Evolutionary conservation across 225 moss, liverwort and hornwort species (phyloP), one percentile per base, ranked within the genome.

Genomic region (Pseudoscleropodium purum): DNA sequence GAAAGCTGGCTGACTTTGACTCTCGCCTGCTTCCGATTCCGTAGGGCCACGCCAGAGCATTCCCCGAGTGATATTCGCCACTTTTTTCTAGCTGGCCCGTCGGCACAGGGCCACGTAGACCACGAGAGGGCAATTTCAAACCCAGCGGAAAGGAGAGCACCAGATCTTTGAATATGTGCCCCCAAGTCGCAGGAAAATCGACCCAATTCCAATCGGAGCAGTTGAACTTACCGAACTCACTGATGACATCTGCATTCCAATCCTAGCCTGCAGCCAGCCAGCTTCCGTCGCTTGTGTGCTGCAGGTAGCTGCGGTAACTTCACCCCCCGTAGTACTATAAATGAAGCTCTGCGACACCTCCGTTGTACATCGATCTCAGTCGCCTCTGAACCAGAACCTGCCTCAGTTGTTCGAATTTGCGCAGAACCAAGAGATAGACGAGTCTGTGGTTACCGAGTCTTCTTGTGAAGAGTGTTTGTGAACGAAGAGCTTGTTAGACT

Each of bases 1-100:
- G 1, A 15, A 81, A 68, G 90, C 86, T 83, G 92, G 86, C 90
- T 64, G 85, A 88, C 88, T 89, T 92, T 92, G 92, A 92, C 90
- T 49, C 25, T 17, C 1, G 5, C 7, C 23, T 33, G 15, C 7
- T 30, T 57, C 75, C 79, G 56, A 25, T 57, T 34, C 84, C 29
- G 24, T 21, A 14, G 47, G 81, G 61, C 61, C 43, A 31, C 43
- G 43, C 61, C 18, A 14, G 2, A 61, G 41, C 60, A 6, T 31
- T 20, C 7, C 0, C 21, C 9, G 43, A 0, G 60, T 4, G 62
- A 45, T 8, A 31, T 21, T 15, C 2, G 16, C 66, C 2, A 1
- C 54, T 59, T 21, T 76, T 54, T 4, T 63, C 39, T 17, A 16
- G 16, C 61, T 82, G 88, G 31, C 52, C 21, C 62, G 52, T 72